Evolutionary conservation across 805 yeast genomes (phyloP).

Genomic region (Kuraishia capsulata): DNA sequence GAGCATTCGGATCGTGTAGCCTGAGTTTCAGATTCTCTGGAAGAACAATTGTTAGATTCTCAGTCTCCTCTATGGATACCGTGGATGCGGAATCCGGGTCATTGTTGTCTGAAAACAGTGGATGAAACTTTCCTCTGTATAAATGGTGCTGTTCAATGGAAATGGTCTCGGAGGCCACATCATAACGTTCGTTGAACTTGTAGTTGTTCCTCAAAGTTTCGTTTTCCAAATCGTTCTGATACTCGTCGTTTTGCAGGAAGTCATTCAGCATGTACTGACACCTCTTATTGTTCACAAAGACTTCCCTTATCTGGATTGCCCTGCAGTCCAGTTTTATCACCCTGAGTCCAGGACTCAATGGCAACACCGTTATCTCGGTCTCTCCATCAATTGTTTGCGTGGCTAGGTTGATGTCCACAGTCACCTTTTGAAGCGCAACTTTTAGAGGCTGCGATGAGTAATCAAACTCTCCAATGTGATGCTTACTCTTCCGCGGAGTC

Average conservation of each 20-base stretch:
- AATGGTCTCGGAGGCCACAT: conserved; percentile 30
- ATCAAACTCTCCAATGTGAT: conserved; percentile 14
- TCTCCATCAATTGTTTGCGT: conserved; percentile 51
- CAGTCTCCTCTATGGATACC: conserved; percentile 31
- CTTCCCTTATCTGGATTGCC: conserved; percentile 55
- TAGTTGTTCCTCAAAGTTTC: conserved; percentile 19
- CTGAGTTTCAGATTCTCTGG: conserved; percentile 62
- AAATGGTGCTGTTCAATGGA: conserved; percentile 50
- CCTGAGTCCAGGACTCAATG: conserved; percentile 50
- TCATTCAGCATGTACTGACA: conserved; percentile 52
- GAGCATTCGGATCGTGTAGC: conserved; percentile 38
- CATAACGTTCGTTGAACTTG: conserved; percentile 23
- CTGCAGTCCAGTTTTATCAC: conserved; percentile 71
- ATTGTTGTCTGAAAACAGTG: conserved; percentile 39
- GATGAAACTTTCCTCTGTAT: conserved; percentile 41
- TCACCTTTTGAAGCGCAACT: conserved; percentile 78
- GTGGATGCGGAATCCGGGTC: conserved; percentile 17
- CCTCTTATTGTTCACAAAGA: conserved; percentile 54
- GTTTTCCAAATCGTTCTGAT: conserved; percentile 19
- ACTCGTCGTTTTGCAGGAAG: conserved; percentile 25
- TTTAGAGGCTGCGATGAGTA: conserved; percentile 39
- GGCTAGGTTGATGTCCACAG: conserved; percentile 72
- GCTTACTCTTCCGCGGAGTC: conserved; percentile 15
- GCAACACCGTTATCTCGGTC: conserved; percentile 78
- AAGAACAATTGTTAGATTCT: conserved; percentile 52